Evolutionary conservation across 1,284 basidiomycete genomes (phyloP).

Genomic region (Termitomyces sp.): DNA sequence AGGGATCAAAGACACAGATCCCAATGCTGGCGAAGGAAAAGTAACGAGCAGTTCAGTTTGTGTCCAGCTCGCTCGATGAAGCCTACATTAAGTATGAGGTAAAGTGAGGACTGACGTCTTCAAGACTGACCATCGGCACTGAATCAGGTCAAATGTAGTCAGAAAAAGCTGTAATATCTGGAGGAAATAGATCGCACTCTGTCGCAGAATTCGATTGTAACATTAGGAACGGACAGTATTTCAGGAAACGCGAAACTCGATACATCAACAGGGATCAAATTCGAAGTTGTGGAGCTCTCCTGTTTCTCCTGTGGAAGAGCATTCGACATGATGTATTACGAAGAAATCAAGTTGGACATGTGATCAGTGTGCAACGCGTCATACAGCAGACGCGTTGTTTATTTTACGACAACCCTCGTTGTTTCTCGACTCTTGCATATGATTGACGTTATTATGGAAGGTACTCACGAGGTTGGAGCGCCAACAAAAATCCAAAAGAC

Average conservation of each 20-base stretch:
- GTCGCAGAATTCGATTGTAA: conserved; percentile 44
- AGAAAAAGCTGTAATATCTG: conserved; percentile 5
- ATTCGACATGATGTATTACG: conserved; percentile 4
- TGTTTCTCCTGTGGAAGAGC: neutral
- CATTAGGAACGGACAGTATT: conserved; percentile 38
- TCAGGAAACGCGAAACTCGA: conserved; percentile 57
- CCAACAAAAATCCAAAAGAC: neutral
- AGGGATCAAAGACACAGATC: conserved; percentile 68
- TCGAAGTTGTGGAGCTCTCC: neutral
- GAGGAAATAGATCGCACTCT: conserved; percentile 16
- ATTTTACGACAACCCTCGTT: conserved; percentile 19
- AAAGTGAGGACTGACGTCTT: neutral
- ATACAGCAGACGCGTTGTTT: conserved; percentile 39
- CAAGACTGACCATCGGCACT: conserved; percentile 66
- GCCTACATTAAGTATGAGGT: conserved; percentile 38
- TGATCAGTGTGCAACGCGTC: conserved; percentile 15
- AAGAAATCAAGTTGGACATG: neutral
- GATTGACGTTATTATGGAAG: conserved; percentile 17
- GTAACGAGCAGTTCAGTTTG: conserved; percentile 87
- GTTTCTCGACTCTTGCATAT: conserved; percentile 1
- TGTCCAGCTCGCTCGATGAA: conserved; percentile 83
- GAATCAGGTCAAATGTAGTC: conserved; percentile 9
- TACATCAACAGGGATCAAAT: conserved; percentile 34
- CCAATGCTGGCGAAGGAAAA: conserved; percentile 72
- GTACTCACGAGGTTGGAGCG: conserved; percentile 9